A percentile compares a stretch with the other conserved stretches of the same genome.
These are phyloP conservation scores for Musa balbisiana DNA, from an alignment of 202 grass and related monocot species.

Conservation along the genomic window DNA sequence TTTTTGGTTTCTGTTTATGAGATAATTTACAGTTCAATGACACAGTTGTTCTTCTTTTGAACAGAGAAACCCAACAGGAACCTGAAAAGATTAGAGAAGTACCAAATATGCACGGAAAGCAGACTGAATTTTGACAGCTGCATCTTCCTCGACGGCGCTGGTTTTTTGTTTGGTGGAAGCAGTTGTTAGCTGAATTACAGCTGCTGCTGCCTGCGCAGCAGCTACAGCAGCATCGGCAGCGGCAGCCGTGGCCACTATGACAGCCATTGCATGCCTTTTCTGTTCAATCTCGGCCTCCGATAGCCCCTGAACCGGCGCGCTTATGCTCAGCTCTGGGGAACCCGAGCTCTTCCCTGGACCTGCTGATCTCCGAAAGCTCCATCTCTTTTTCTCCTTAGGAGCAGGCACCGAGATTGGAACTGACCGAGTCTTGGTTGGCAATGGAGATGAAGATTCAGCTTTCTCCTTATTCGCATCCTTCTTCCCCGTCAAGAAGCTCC, in stretches of 20 bases:
- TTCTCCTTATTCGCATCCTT: slow-evolving; percentile 36
- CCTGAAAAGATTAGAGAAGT: not conserved
- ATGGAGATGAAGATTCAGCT: slow-evolving; percentile 20
- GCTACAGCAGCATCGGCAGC: slow-evolving; percentile 53
- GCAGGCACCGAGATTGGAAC: not conserved
- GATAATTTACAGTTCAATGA: not conserved
- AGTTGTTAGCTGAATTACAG: slow-evolving; percentile 36
- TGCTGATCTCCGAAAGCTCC: slow-evolving; percentile 65
- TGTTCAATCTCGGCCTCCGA: slow-evolving; percentile 38
- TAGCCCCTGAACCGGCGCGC: slow-evolving; percentile 42
- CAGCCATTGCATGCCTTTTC: slow-evolving; percentile 16
- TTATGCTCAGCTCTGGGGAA: slow-evolving; percentile 24
- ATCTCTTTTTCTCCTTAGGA: slow-evolving; percentile 53
- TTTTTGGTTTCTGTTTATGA: not conserved
- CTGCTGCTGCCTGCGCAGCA: slow-evolving; percentile 25
- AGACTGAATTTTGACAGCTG: slow-evolving; percentile 60
- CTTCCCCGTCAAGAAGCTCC: slow-evolving; percentile 45
- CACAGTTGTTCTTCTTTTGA: not conserved
- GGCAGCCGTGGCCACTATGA: slow-evolving; percentile 28
- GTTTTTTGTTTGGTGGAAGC: not conserved
- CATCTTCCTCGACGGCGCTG: slow-evolving; percentile 3
- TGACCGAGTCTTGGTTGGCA: not conserved
- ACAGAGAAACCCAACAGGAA: not conserved
- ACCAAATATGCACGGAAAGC: slow-evolving; percentile 78
- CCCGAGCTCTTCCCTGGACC: slow-evolving; percentile 2